These are phyloP conservation scores for Telopea speciosissima DNA, from an alignment of 177 flowering plant species.

Conservation along the genomic window DNA sequence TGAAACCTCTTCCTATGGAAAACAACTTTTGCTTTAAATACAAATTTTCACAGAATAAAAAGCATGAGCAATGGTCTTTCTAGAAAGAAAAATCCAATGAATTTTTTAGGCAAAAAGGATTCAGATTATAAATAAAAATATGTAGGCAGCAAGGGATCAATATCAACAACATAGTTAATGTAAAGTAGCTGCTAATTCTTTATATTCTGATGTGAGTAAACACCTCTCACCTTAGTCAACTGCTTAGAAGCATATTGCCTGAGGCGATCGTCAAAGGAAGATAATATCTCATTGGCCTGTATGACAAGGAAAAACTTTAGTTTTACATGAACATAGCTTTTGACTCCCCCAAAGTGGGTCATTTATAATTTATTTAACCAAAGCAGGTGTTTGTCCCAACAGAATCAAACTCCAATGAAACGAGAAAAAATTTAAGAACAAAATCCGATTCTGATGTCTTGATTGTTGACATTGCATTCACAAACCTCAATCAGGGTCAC, in stretches of 20 bases:
- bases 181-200: not conserved
- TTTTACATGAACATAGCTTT: not conserved
- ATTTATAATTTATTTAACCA: not conserved
- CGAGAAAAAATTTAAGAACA: not conserved
- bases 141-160: not conserved
- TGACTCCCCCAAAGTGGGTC: not conserved
- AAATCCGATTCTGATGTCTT: not conserved
- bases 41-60: too few species aligned
- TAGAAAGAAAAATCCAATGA: not conserved
- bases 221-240: conserved; percentile 63
- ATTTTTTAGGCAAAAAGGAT: not conserved
- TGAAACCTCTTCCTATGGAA: too few species aligned
- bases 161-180: not conserved
- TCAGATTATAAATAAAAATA: not conserved
- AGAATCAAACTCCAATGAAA: not conserved
- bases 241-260: conserved; percentile 81
- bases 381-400: not conserved
- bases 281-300: conserved; percentile 75
- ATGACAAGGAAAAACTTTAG: not conserved
- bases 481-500: conserved; percentile 95
- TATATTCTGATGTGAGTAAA: not conserved
- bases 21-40: not conserved
- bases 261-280: conserved; percentile 96
- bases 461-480: conserved; percentile 3
- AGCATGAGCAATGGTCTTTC: not conserved